phyloP scores from a whole-genome alignment of 208 protist genomes.

The Leishmania gerbilli region DNA sequence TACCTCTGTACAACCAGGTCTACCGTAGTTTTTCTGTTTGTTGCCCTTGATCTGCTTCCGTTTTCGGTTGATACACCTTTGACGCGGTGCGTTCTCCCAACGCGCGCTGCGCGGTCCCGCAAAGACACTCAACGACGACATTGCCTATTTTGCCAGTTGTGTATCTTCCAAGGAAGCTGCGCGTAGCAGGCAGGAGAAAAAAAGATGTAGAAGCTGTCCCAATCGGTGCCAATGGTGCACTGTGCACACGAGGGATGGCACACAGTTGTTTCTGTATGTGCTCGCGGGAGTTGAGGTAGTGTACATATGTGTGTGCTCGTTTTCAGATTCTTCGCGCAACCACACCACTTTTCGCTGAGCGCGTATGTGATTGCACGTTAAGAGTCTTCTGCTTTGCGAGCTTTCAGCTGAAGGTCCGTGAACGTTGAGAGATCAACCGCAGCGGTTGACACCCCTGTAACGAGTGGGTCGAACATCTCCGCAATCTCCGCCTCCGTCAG shows the following conservation, averaged over 20 bases:
- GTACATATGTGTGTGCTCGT: not conserved
- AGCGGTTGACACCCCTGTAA: slow-evolving; percentile 70
- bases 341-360: not conserved
- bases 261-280: not conserved
- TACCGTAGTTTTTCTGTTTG: not conserved
- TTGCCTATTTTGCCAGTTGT: not conserved
- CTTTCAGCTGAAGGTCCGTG: slow-evolving; percentile 50
- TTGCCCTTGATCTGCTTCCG: not conserved
- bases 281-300: not conserved
- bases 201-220: not conserved
- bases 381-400: slow-evolving; percentile 42
- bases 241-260: not conserved
- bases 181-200: not conserved
- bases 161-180: not conserved
- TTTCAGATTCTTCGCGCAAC: not conserved
- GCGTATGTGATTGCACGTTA: not conserved
- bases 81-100: not conserved
- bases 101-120: not conserved
- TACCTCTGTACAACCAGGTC: not conserved
- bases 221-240: not conserved
- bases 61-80: not conserved
- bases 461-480: slow-evolving; percentile 87
- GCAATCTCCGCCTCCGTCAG: slow-evolving; percentile 76
- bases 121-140: too few relatives aligned
- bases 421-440: slow-evolving; percentile 83